Percentiles rank a stretch among this genome's conserved stretches.
phyloP scores from a whole-genome alignment of 179 eudicot species.

The Nepenthes alata region DNA sequence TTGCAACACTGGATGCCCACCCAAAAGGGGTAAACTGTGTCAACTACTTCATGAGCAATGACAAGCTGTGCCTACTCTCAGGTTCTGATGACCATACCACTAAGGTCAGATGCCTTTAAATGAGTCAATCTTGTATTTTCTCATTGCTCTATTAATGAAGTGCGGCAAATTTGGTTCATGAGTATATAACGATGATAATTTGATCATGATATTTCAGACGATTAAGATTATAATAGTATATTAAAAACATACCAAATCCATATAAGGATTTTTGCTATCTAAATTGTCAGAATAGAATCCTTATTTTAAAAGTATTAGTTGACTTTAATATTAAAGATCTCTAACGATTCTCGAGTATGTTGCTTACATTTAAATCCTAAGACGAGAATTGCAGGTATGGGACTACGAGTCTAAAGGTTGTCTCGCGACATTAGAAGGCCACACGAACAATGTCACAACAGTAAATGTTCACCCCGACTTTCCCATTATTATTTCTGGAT shows the following conservation, averaged over 20 bases:
- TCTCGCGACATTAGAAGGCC: slow-evolving; percentile 57
- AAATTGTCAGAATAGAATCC: too few relatives aligned
- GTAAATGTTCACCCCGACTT: slow-evolving; percentile 44
- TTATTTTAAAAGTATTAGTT: too few relatives aligned
- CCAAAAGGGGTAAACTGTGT: slow-evolving; percentile 58
- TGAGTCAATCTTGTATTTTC: not conserved
- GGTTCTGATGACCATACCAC: slow-evolving; percentile 59
- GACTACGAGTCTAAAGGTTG: slow-evolving; percentile 43
- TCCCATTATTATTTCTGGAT: slow-evolving; percentile 49
- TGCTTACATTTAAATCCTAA: too few relatives aligned
- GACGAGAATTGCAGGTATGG: slow-evolving; percentile 43
- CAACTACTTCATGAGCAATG: slow-evolving; percentile 29
- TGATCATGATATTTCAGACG: too few relatives aligned
- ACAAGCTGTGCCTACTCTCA: slow-evolving; percentile 34
- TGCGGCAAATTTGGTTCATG: too few relatives aligned
- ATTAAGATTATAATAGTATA: too few relatives aligned
- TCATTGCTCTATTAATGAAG: not conserved
- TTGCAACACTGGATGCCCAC: slow-evolving; percentile 42
- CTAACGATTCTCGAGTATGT: too few relatives aligned
- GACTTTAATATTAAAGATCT: too few relatives aligned
- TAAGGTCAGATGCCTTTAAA: slow-evolving; percentile 29
- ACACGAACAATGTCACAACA: slow-evolving; percentile 48
- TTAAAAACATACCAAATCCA: too few relatives aligned
- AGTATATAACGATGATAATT: too few relatives aligned
- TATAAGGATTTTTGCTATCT: too few relatives aligned